Conservation (phyloP, 805 yeast species). For the Candida qinlingensis region DNA sequence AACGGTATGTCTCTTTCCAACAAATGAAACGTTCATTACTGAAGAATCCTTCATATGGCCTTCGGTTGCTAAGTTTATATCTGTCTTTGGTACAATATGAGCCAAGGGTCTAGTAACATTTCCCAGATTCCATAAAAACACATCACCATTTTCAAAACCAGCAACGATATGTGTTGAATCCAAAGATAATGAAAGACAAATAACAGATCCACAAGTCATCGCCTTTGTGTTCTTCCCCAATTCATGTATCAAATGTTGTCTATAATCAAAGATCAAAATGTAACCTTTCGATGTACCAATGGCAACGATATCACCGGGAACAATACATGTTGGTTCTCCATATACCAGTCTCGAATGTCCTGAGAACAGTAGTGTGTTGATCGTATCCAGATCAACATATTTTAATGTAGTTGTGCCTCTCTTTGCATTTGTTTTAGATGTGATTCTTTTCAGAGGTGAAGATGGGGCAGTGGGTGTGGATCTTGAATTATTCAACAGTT, state of each 20-base stretch:
- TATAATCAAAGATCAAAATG: conserved; percentile 61
- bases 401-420: conserved; percentile 8
- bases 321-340: conserved; percentile 48
- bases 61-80: conserved; percentile 22
- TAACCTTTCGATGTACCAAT: conserved; percentile 70
- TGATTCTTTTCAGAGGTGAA: neutral
- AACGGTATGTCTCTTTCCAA: conserved; percentile 49
- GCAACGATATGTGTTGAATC: conserved; percentile 69
- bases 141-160: conserved; percentile 61
- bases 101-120: conserved; percentile 26
- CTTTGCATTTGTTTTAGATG: neutral
- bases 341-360: conserved; percentile 29
- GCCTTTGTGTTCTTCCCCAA: conserved; percentile 30
- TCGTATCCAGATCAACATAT: conserved; percentile 37
- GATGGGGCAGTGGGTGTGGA: neutral
- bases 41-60: conserved; percentile 27
- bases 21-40: conserved; percentile 41
- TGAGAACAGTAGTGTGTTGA: conserved; percentile 33
- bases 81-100: conserved; percentile 17
- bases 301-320: conserved; percentile 42
- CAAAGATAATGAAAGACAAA: conserved; percentile 51
- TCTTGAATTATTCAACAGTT: neutral
- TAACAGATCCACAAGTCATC: conserved; percentile 41
- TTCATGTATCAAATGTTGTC: conserved; percentile 48
- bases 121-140: conserved; percentile 63